Conservation (phyloP, 2,329 filamentous ascomycete species). For the Chaetomium sp. region DNA sequence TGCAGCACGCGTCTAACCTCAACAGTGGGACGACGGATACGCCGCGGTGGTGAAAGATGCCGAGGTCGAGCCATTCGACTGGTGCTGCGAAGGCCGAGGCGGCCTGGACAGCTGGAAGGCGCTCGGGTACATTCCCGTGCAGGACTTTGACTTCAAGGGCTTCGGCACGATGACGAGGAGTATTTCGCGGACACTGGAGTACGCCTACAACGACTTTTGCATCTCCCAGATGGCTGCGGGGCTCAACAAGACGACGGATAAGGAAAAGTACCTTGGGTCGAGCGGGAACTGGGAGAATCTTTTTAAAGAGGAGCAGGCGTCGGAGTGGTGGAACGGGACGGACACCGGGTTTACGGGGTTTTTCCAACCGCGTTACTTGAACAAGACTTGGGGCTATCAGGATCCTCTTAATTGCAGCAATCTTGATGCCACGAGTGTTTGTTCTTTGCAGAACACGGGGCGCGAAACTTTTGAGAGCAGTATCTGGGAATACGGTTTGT, state of each 20-base stretch:
- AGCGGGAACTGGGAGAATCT: slow-evolving; percentile 63
- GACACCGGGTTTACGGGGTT: slow-evolving; percentile 64
- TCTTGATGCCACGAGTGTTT: slow-evolving; percentile 48
- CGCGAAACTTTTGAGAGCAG: slow-evolving; percentile 67
- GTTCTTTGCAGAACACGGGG: slow-evolving; percentile 53
- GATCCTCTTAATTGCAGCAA: slow-evolving; percentile 59
- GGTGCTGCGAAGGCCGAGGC: slow-evolving; percentile 64
- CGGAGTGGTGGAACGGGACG: slow-evolving; percentile 43
- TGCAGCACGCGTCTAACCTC: slow-evolving; percentile 12
- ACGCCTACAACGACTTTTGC: slow-evolving; percentile 70
- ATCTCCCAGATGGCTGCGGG: slow-evolving; percentile 56
- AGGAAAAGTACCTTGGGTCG: slow-evolving; percentile 52
- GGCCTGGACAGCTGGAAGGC: slow-evolving; percentile 66
- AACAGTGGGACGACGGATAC: slow-evolving; percentile 60
- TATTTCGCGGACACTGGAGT: slow-evolving; percentile 68
- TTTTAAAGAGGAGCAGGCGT: slow-evolving; percentile 54
- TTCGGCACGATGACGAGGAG: slow-evolving; percentile 65
- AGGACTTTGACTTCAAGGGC: slow-evolving; percentile 60
- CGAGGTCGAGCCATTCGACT: slow-evolving; percentile 62
- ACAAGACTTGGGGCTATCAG: slow-evolving; percentile 62
- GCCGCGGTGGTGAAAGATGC: slow-evolving; percentile 67
- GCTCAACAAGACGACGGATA: slow-evolving; percentile 48
- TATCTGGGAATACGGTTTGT: slow-evolving; percentile 68
- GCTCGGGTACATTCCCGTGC: slow-evolving; percentile 63
- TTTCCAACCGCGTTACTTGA: slow-evolving; percentile 61